These are phyloP conservation scores for Nothophytophthora sp. DNA, from an alignment of 352 stramenopile species.

Conservation along the genomic window DNA sequence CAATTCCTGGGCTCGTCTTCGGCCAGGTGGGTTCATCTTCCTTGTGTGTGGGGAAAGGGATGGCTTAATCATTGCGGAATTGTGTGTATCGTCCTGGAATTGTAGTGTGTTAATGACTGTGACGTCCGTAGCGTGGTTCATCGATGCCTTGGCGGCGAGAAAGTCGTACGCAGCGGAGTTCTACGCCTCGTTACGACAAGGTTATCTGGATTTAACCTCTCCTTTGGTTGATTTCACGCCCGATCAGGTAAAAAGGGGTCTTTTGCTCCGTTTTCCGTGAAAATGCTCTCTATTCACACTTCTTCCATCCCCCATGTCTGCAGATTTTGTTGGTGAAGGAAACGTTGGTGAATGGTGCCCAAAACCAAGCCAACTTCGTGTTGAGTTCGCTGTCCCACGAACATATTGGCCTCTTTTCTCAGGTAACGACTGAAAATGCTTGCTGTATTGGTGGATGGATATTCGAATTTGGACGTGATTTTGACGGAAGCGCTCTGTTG, in stretches of 20 bases:
- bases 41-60: background rate
- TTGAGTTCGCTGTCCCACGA: slow-evolving; percentile 75
- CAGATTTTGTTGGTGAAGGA: slow-evolving; percentile 83
- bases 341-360: slow-evolving; percentile 67
- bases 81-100: background rate
- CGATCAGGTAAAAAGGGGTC: slow-evolving; percentile 75
- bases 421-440: slow-evolving; percentile 25
- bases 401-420: slow-evolving; percentile 75
- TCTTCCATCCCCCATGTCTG: too few species aligned
- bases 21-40: slow-evolving; percentile 50
- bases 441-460: too few species aligned
- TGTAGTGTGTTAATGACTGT: slow-evolving; percentile 67
- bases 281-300: slow-evolving; percentile 2
- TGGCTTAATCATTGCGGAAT: background rate
- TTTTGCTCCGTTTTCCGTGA: background rate
- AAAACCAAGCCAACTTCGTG: slow-evolving; percentile 89
- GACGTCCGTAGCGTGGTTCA: slow-evolving; percentile 58
- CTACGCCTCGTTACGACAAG: slow-evolving; percentile 81
- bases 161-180: slow-evolving; percentile 88
- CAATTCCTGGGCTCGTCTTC: slow-evolving; percentile 47
- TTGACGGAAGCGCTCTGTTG: background rate
- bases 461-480: too few species aligned
- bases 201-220: slow-evolving; percentile 81
- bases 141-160: slow-evolving; percentile 68
- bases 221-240: slow-evolving; percentile 82